phyloP scores from a whole-genome alignment of 192 early-diverging fungal genomes.

The Paraglomus occultum region DNA sequence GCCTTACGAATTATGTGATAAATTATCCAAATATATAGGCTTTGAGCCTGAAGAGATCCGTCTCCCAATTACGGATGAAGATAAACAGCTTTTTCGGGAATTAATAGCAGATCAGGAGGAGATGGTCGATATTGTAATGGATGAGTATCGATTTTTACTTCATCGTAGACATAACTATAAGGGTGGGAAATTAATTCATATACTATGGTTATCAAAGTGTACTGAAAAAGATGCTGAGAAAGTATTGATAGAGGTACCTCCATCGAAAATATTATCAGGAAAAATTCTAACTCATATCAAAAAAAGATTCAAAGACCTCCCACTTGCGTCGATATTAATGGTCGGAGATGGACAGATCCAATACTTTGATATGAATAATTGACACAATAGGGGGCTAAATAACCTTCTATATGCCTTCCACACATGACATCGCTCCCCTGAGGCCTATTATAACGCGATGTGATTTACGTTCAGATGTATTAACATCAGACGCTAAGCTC shows the following conservation, averaged over 20 bases:
- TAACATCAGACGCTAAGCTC: no score
- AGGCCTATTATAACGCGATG: no score
- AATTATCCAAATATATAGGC: slow-evolving; percentile 14
- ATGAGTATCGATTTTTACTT: slow-evolving; percentile 14
- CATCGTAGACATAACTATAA: slow-evolving; percentile 12
- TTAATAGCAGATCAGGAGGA: slow-evolving; percentile 7
- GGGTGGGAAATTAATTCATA: neutral
- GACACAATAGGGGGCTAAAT: no score
- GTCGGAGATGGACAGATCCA: no score
- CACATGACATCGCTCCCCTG: no score
- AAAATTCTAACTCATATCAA: slow-evolving; percentile 16
- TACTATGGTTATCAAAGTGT: slow-evolving; percentile 24
- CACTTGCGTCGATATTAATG: no score
- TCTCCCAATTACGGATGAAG: slow-evolving; percentile 1
- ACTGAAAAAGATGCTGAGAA: slow-evolving; percentile 14
- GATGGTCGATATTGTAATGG: slow-evolving; percentile 10
- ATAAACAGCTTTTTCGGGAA: slow-evolving; percentile 5
- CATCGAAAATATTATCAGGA: slow-evolving; percentile 25
- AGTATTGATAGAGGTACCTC: slow-evolving; percentile 26
- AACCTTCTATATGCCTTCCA: no score
- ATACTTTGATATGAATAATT: no score
- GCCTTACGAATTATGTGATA: slow-evolving; percentile 21
- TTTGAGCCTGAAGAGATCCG: slow-evolving; percentile 18
- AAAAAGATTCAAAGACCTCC: neutral
- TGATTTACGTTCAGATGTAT: no score